Base-by-base conservation (phyloP, 176 grass and related monocot genomes). In the Raddia distichophylla region DNA sequence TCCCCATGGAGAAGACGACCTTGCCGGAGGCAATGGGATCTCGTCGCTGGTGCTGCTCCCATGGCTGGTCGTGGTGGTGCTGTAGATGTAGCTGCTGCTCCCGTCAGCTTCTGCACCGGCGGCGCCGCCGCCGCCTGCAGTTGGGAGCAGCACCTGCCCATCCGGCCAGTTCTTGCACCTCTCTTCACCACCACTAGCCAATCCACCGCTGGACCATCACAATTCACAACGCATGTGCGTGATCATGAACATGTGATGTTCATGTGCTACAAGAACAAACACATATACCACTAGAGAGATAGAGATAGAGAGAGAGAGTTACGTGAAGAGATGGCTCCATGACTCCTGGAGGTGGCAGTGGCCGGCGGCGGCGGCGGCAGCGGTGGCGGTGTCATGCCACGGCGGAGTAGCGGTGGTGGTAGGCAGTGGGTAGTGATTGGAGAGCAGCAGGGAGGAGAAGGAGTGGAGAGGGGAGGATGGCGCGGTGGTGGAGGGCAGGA, bases 241-340 rank as follows among this genome's bases (percentile, higher is more conserved):
- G 76, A 52, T 67, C 34, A 15, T 34, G 22, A 27, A 63, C 55
- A 57, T 52, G 55, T 19, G 17, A 15, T 34, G 22, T 22, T 33
- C 55, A 57, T 52, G 55, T 19, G 17, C n/a, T 57, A 57, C 55
- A 49, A 49, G 47, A 49, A 69, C 18, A 68, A 40, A 19, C 65
- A 69, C 4, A 18, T 13, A 22, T 27, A n/a, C n/a, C 27, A 27
- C 27, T 6, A 45, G 22, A 71, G 5, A 45, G 12, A 73, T 8
- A 67, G 32, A 82, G 40, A 74, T 11, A 70, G 46, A 60, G 54
- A 76, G 70, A 63, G 64, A 75, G 67, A 47, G 8, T 69, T 90
- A 92, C 90, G 73, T 66, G 15, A 93, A 75, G 52, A 89, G 80
- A 20, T 90, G 78, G 74, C 75, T 94, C 87, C 93, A 94, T 69